Evolutionary conservation across 2,329 filamentous ascomycete species (phyloP), one percentile per base, ranked within the genome.

Genomic region (Colletotrichum theobromicola): DNA sequence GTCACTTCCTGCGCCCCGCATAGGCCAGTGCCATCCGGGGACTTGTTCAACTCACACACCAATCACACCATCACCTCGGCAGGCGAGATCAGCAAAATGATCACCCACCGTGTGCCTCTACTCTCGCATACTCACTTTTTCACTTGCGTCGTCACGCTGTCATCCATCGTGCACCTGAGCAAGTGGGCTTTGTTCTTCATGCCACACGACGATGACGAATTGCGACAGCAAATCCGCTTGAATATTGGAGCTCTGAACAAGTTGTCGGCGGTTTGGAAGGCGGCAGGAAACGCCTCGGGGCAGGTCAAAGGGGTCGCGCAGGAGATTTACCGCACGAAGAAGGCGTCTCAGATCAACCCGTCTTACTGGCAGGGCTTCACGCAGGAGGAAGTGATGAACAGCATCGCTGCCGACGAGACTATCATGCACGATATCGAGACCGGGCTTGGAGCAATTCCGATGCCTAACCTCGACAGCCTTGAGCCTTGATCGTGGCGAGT

Each of bases 51-150:
- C 82, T 88, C 86, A 18, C 94, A 97, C 84, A 95, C 95, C 1
- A 91, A 91, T 70, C 96, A 97, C 84, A 95, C 94, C 8, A 91
- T 97, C 74, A 90, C 92, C 34, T 94, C 94, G 0, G 95, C 96
- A 1, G 93, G 93, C 77, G 93, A 94, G 67, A 93, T 98, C 76
- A 94, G 93, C 75, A 90, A 91, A 77, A 88, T 96, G 77, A 91
- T 95, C 63, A 93, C 93, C 1, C 90, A 97, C 60, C 94, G 94
- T 0, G 91, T 93, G 6, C 90, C 92, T 0, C 86, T 96, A 3
- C 88, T 93, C 6, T 91, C 91, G 35, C 95, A 98, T 83, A 95
- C 92, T 0, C 94, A 95, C 72, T 96, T 96, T 84, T 95, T 97
- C 85, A 94, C 93, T 37, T 97, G 94, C 80, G 93, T 94, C 50